Conservation (phyloP, 805 yeast genomes). For the Wickerhamiella dianesei region DNA sequence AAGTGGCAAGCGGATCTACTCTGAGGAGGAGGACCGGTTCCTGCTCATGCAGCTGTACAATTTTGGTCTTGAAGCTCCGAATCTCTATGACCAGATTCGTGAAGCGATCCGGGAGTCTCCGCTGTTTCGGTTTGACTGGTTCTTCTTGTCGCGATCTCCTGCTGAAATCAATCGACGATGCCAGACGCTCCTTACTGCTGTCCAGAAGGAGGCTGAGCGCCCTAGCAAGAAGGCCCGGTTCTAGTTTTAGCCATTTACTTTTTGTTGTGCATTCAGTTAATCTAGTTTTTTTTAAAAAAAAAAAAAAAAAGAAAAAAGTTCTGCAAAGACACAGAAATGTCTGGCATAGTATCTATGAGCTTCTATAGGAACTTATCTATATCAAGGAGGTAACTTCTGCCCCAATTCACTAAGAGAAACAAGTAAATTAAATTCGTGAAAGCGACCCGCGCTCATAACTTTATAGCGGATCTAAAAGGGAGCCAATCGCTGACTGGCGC, state of each 20-base stretch:
- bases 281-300: not conserved
- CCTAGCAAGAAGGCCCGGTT: not conserved
- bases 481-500: no score
- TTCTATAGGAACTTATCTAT: no score
- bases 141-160: conserved; percentile 65
- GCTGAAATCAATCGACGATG: conserved; percentile 74
- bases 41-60: conserved; percentile 65
- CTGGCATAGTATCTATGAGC: no score
- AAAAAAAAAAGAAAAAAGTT: no score
- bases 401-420: no score
- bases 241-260: no score
- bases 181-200: conserved; percentile 57
- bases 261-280: not conserved
- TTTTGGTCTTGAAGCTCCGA: conserved; percentile 67
- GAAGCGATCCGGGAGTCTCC: conserved; percentile 63
- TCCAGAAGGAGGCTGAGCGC: conserved; percentile 46
- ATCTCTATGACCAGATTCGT: conserved; percentile 64
- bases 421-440: no score
- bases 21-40: conserved; percentile 86
- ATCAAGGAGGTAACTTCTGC: no score
- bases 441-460: no score
- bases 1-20: conserved; percentile 54
- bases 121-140: conserved; percentile 76
- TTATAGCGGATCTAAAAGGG: no score
- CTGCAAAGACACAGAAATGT: no score